Base-by-base conservation (phyloP, 106 monocot species). In the Dendrobium huoshanense region DNA sequence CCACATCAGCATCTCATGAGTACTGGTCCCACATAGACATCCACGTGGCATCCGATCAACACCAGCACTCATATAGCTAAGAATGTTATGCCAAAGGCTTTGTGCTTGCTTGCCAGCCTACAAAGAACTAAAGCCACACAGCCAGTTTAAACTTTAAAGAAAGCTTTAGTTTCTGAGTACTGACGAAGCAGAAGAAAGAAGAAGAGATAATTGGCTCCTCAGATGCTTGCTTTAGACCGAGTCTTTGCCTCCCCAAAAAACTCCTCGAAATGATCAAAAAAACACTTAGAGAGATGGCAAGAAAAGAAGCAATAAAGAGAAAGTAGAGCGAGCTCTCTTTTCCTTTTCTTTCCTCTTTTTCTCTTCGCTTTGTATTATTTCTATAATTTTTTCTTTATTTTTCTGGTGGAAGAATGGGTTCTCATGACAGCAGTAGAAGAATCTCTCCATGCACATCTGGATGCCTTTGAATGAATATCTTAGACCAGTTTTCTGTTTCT, bases 241-340 rank as follows among this genome's bases (percentile, higher is more conserved):
- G 70, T 70, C 70, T 70, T 70, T 37, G 70, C 70, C 70, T 70
- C 33, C 27, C 70, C 25, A 67, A 29, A 56, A 56, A 67, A 29
- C 33, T 70, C 70, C 70, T 33, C 70, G 67, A 67, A 5, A 4
- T 29, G 67, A 29, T 67, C 22, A 67, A 67, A 67, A 22, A 67
- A 22, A 67, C 9, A 31, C 13, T 6, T 3, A 24, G 20, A 65
- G 64, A 65, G 64, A 65, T 9, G 64, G 9, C 25, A 25, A 31
- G 33, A 70, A 70, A 70, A 70, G 70, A 27, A 70, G 27, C 27
- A 70, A 70, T 70, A 70, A 70, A 70, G 70, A 70, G 33, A 70
- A 70, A 70, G 37, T 4, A 70, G 31, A 16, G n/a, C 2, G 33
- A 65, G 33, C 1, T n/a, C 70, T 27, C 70, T 70, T 70, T 70